Evolutionary conservation across 1,284 basidiomycete genomes (phyloP).

Genomic region (Afroboletus lepidellus): DNA sequence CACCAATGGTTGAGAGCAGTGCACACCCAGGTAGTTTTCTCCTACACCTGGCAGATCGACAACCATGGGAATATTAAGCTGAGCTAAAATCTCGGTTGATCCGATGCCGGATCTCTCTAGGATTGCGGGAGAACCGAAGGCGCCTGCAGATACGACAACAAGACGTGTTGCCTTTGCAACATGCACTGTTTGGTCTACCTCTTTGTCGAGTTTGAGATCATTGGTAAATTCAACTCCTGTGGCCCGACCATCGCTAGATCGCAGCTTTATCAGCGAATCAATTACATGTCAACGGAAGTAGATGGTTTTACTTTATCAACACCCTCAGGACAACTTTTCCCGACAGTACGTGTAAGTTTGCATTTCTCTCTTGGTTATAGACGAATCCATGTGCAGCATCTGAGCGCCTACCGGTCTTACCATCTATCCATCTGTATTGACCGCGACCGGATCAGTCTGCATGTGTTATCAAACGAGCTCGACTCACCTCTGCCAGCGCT

Average conservation of each 20-base stretch:
- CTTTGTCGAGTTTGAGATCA: slow-evolving; percentile 14
- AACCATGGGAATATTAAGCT: slow-evolving; percentile 21
- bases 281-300: neutral
- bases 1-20: neutral
- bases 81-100: slow-evolving; percentile 9
- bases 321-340: slow-evolving; percentile 19
- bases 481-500: slow-evolving; percentile 3
- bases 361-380: slow-evolving; percentile 22
- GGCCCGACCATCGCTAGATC: slow-evolving; percentile 21
- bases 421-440: slow-evolving; percentile 21
- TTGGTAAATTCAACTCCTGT: slow-evolving; percentile 26
- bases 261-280: neutral
- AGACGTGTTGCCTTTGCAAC: slow-evolving; percentile 16
- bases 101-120: slow-evolving; percentile 28
- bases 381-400: slow-evolving; percentile 20
- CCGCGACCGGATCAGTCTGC: neutral
- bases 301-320: slow-evolving; percentile 15
- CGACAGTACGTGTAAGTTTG: slow-evolving; percentile 18
- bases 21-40: slow-evolving; percentile 48
- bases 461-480: neutral
- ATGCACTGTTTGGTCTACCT: slow-evolving; percentile 7
- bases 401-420: slow-evolving; percentile 22
- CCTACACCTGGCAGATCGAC: slow-evolving; percentile 56
- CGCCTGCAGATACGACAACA: slow-evolving; percentile 21
- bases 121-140: slow-evolving; percentile 23